phyloP scores from a whole-genome alignment of 176 grass and related monocot species.

The Oryza punctata region DNA sequence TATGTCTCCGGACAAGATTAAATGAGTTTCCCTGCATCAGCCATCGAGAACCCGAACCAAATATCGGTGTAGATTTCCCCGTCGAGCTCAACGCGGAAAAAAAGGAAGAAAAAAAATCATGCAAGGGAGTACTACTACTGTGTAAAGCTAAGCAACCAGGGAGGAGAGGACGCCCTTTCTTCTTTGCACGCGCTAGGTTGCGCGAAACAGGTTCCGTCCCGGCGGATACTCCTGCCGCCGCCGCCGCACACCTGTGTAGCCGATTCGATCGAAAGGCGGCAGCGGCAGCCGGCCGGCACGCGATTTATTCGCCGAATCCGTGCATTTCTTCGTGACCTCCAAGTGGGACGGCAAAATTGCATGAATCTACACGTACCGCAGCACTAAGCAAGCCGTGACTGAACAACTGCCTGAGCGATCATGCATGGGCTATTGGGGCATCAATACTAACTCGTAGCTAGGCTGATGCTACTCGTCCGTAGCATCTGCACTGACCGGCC shows the following conservation, averaged over 20 bases:
- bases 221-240: conserved; percentile 22
- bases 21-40: too few relatives aligned
- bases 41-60: not conserved
- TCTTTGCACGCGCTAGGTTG: not conserved
- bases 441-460: not conserved
- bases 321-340: conserved; percentile 4
- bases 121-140: not conserved
- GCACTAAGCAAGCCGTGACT: not conserved
- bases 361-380: conserved; percentile 10
- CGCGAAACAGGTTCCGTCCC: not conserved
- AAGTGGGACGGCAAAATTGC: conserved; percentile 29
- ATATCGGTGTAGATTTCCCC: not conserved
- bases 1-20: too few relatives aligned
- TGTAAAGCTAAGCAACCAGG: not conserved
- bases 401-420: not conserved
- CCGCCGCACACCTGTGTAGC: not conserved
- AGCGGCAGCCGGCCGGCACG: not conserved
- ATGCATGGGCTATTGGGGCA: not conserved
- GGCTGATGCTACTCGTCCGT: not conserved
- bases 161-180: not conserved
- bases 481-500: not conserved
- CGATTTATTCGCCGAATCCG: conserved; percentile 16
- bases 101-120: not conserved
- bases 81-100: not conserved
- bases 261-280: conserved; percentile 18